Percentiles rank a stretch among this genome's conserved stretches.
Conservation (phyloP, 495 filamentous ascomycete genomes). For the Aspergillus funiculosus region DNA sequence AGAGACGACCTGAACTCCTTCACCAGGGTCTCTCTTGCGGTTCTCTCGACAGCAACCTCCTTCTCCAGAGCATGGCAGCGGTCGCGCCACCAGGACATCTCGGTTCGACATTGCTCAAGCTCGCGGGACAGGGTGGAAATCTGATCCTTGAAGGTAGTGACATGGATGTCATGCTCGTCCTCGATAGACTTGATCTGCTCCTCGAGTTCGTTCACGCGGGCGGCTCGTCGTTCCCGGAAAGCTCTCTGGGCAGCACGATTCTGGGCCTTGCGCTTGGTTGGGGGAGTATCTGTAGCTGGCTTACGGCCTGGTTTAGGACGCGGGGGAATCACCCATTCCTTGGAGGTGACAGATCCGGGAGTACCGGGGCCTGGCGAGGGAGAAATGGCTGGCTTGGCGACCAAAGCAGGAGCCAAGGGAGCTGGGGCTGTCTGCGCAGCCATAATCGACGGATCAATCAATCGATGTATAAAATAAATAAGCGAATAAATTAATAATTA, state of each 20-base stretch:
- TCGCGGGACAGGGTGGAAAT: slow-evolving; percentile 48
- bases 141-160: slow-evolving; percentile 39
- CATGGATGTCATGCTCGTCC: slow-evolving; percentile 43
- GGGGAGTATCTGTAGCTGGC: slow-evolving; percentile 83
- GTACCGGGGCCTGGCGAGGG: slow-evolving; percentile 41
- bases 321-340: slow-evolving; percentile 84
- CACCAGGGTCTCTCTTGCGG: slow-evolving; percentile 37
- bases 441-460: too few species aligned
- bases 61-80: slow-evolving; percentile 46
- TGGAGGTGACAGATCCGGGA: slow-evolving; percentile 55
- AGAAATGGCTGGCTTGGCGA: slow-evolving; percentile 33
- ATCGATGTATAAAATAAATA: background rate
- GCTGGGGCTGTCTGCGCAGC: slow-evolving; percentile 29
- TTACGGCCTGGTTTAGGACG: slow-evolving; percentile 91
- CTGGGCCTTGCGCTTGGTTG: slow-evolving; percentile 87
- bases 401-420: slow-evolving; percentile 34
- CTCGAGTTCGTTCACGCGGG: slow-evolving; percentile 79
- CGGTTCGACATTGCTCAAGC: slow-evolving; percentile 44
- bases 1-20: slow-evolving; percentile 37
- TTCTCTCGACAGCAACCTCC: slow-evolving; percentile 40
- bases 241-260: slow-evolving; percentile 89
- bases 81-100: slow-evolving; percentile 44
- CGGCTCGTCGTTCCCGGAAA: slow-evolving; percentile 81
- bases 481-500: slow-evolving; percentile 11
- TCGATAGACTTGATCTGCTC: slow-evolving; percentile 69